phyloP scores from a whole-genome alignment of 169 alveolate genomes.

The Plasmodium chabaudi region DNA sequence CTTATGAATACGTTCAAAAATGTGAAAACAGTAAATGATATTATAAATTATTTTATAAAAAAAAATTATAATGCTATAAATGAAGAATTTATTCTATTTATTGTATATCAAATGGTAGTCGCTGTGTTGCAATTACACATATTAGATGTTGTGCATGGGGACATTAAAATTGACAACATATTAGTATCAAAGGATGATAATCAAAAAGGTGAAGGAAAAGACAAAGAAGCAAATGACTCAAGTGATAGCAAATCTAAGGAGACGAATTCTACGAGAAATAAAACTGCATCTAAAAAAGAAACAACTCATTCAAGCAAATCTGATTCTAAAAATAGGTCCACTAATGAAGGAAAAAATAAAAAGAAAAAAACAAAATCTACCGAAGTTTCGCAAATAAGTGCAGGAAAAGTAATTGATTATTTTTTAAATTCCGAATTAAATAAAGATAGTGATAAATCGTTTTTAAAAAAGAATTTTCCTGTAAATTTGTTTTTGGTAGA shows the following conservation, averaged over 20 bases:
- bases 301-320: neutral
- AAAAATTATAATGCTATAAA: slow-evolving; percentile 33
- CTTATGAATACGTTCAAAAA: slow-evolving; percentile 51
- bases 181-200: slow-evolving; percentile 31
- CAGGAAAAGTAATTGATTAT: neutral
- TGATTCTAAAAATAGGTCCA: neutral
- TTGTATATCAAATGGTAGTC: slow-evolving; percentile 47
- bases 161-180: slow-evolving; percentile 66
- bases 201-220: neutral
- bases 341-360: neutral
- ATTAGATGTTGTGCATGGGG: slow-evolving; percentile 64
- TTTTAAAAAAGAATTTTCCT: slow-evolving; percentile 40
- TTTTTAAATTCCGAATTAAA: slow-evolving; percentile 6
- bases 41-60: slow-evolving; percentile 32
- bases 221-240: neutral
- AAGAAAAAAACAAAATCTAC: neutral
- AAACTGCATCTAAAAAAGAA: neutral
- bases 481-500: slow-evolving; percentile 45
- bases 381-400: neutral
- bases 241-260: neutral
- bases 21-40: slow-evolving; percentile 48
- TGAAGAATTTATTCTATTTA: slow-evolving; percentile 55
- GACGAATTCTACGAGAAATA: neutral
- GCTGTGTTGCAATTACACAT: slow-evolving; percentile 54
- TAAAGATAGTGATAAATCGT: slow-evolving; percentile 21